Base-by-base conservation (phyloP, 2,329 filamentous ascomycete species). In the Leptoxyphium fumago region DNA sequence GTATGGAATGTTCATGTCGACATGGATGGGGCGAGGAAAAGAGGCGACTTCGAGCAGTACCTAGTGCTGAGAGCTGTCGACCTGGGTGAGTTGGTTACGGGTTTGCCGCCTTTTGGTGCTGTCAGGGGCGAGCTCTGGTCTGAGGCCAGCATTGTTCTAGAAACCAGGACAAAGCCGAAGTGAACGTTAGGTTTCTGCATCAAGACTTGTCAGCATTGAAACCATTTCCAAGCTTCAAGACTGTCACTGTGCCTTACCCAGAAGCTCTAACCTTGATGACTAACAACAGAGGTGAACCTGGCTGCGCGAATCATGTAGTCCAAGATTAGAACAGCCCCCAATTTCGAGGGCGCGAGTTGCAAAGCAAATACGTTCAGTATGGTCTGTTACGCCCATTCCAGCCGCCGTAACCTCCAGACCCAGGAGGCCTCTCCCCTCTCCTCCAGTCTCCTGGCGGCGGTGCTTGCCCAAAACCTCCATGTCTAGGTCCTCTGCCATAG, bases 361-460 rank as follows among this genome's bases (percentile, higher is more conserved):
- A 26, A 26, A 26, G 21, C 21, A 26, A 4, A 7, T 26, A 26
- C 21, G 4, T 7, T 36, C 32, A 57, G 43, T 57, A 55, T 43
- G 53, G 49, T 36, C 56, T 51, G 28, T 54, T 51, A 38, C 55
- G 48, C 43, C 55, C 47, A 29, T 46, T 49, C 13, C 43, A 39
- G 15, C 53, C 53, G 15, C 53, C 53, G 17, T 53, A 43, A 42
- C 53, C 53, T 17, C 48, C 53, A 29, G 51, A 50, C 14, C 52
- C 58, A 29, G 60, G 59, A 29, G 60, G 53, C 43, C 61, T 47
- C 47, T 65, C 62, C n/a, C 62, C 62, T 40, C 62, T 47, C 46
- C 61, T 53, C 62, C 62, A 65, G 18, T 64, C 62, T 9, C 62
- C 62, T 21, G 40, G 39, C 2, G 59, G 59, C 6, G 62, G 54